A percentile compares a stretch with the other conserved stretches of the same genome.
phyloP scores from a whole-genome alignment of 2,329 filamentous ascomycete genomes.

The Alternaria ventricosa region DNA sequence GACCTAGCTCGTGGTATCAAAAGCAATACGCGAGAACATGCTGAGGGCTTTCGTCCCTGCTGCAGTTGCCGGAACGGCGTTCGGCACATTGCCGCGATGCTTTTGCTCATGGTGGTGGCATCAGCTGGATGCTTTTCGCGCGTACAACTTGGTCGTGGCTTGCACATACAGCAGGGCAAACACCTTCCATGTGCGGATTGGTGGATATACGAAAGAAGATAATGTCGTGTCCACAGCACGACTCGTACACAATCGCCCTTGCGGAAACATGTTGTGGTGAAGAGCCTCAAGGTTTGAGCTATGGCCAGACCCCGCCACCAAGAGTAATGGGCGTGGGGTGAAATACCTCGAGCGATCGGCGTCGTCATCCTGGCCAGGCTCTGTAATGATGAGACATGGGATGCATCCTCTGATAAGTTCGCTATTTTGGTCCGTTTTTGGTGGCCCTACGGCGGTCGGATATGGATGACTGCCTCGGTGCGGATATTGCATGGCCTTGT shows the following conservation, averaged over 20 bases:
- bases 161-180: slow-evolving; percentile 1
- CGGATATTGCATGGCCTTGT: slow-evolving; percentile 39
- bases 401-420: not conserved
- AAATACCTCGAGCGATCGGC: slow-evolving; percentile 11
- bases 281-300: slow-evolving; percentile 27
- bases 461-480: slow-evolving; percentile 23
- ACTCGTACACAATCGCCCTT: not conserved
- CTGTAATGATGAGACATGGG: slow-evolving; percentile 18
- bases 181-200: not conserved
- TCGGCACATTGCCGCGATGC: slow-evolving; percentile 19
- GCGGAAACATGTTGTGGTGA: slow-evolving; percentile 15
- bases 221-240: not conserved
- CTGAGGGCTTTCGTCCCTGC: slow-evolving; percentile 23
- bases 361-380: slow-evolving; percentile 13
- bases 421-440: slow-evolving; percentile 5
- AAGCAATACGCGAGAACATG: slow-evolving; percentile 35
- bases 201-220: not conserved
- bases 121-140: not conserved
- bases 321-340: slow-evolving; percentile 34
- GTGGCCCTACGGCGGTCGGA: slow-evolving; percentile 10
- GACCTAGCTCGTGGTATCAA: slow-evolving; percentile 32
- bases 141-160: not conserved
- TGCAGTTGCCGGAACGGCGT: slow-evolving; percentile 28
- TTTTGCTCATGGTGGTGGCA: not conserved
- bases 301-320: slow-evolving; percentile 25